These are phyloP conservation scores for Trichoderma afroharzianum DNA, from an alignment of 2,329 filamentous ascomycete species.

Conservation along the genomic window DNA sequence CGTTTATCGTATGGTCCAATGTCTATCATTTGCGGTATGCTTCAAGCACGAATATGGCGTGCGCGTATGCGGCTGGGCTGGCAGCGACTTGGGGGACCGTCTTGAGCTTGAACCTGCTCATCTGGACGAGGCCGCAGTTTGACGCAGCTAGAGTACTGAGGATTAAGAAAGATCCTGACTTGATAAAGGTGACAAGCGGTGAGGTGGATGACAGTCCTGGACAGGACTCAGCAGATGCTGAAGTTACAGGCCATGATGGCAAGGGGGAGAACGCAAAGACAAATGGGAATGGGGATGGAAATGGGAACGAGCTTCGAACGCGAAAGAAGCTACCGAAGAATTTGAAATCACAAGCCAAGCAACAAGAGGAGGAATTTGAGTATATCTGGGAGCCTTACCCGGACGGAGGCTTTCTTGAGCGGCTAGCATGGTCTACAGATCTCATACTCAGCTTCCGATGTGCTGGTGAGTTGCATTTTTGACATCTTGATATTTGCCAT, in stretches of 20 bases:
- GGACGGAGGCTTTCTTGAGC: slow-evolving; percentile 43
- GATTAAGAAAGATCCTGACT: background rate
- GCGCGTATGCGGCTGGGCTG: slow-evolving; percentile 50
- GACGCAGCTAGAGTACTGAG: slow-evolving; percentile 50
- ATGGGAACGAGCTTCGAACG: background rate
- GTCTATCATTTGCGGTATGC: slow-evolving; percentile 38
- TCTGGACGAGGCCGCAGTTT: slow-evolving; percentile 55
- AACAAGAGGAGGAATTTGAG: slow-evolving; percentile 30
- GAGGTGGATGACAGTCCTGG: background rate
- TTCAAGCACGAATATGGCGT: slow-evolving; percentile 50
- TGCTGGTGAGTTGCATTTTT: slow-evolving; percentile 40
- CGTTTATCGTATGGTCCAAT: slow-evolving; percentile 42
- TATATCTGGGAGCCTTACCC: slow-evolving; percentile 61
- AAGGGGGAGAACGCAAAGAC: background rate
- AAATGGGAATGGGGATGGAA: background rate
- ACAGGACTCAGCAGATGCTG: background rate
- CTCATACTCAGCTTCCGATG: slow-evolving; percentile 53
- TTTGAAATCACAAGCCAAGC: too few species aligned
- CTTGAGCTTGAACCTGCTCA: slow-evolving; percentile 45
- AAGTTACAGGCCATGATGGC: background rate
- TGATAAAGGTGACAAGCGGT: background rate
- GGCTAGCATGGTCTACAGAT: slow-evolving; percentile 55
- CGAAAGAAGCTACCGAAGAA: background rate
- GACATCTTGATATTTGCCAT: too few species aligned
- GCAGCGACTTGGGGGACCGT: slow-evolving; percentile 49